Evolutionary conservation across 2,329 filamentous ascomycete genomes (phyloP).

Genomic region (Beauveria brongniartii): DNA sequence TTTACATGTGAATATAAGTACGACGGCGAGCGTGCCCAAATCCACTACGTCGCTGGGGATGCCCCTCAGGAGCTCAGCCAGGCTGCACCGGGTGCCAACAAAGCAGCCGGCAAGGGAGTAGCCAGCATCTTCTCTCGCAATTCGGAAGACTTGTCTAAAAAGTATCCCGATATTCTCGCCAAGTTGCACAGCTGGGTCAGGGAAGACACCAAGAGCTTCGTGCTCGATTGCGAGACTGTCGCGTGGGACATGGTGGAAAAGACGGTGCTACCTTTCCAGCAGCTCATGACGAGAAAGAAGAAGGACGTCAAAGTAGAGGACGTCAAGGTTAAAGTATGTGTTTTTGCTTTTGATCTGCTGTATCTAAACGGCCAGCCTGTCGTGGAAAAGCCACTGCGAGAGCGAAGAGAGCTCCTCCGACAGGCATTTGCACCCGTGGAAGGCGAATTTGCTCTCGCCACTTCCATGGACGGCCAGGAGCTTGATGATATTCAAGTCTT

Average conservation of each 20-base stretch:
- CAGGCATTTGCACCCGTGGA: conserved; percentile 68
- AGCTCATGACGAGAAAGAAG: conserved; percentile 94
- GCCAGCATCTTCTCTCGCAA: conserved; percentile 95
- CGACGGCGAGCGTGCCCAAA: conserved; percentile 95
- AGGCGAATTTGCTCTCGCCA: conserved; percentile 87
- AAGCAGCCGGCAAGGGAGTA: conserved; percentile 63
- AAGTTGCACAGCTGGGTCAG: conserved; percentile 89
- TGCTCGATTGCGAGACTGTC: conserved; percentile 96
- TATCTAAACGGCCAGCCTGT: conserved; percentile 88
- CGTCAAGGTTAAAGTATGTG: conserved; percentile 92
- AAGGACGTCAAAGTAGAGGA: conserved; percentile 96
- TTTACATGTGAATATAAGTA: conserved; percentile 99
- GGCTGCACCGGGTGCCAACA: conserved; percentile 49
- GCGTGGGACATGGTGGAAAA: conserved; percentile 94
- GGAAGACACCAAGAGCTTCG: conserved; percentile 82
- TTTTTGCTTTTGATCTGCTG: conserved; percentile 91
- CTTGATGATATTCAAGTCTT: conserved; percentile 89
- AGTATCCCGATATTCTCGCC: conserved; percentile 90
- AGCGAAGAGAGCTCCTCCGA: conserved; percentile 69
- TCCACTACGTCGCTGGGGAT: conserved; percentile 88
- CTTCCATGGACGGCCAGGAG: conserved; percentile 77
- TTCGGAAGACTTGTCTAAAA: conserved; percentile 93
- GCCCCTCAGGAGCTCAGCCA: conserved; percentile 61
- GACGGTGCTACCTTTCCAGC: conserved; percentile 94
- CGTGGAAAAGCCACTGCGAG: conserved; percentile 78